Percentiles rank a stretch among this genome's conserved stretches.
phyloP scores from a whole-genome alignment of 2,329 filamentous ascomycete species.

The Botrytis tulipae region DNA sequence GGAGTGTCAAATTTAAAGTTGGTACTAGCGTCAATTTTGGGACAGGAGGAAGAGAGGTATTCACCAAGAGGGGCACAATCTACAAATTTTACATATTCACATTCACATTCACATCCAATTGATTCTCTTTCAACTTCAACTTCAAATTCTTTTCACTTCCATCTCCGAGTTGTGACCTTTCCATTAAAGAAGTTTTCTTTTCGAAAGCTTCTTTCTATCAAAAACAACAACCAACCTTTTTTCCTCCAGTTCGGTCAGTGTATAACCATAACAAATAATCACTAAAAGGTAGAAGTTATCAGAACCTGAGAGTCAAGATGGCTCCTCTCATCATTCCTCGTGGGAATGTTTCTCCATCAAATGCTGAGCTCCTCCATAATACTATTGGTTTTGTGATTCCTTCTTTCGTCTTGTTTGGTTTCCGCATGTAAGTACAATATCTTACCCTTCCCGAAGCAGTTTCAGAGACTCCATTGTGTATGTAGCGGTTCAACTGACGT shows the following conservation, averaged over 20 bases:
- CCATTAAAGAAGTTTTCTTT: background rate
- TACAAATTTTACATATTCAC: background rate
- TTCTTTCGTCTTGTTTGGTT: conserved; percentile 24
- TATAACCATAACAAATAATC: background rate
- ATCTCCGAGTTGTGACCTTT: no score
- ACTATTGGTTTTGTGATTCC: conserved; percentile 29
- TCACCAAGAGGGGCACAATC: background rate
- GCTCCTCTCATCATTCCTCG: conserved; percentile 1
- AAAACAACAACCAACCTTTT: background rate
- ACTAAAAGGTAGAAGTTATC: background rate
- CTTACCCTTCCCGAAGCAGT: background rate
- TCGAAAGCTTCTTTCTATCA: background rate
- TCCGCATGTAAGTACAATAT: conserved; percentile 28
- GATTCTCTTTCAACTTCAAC: background rate
- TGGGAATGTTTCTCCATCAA: conserved; percentile 26
- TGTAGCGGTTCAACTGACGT: background rate
- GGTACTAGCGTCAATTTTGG: conserved; percentile 13
- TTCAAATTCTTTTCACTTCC: background rate
- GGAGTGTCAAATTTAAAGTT: conserved; percentile 19
- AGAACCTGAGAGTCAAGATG: background rate
- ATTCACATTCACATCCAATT: background rate
- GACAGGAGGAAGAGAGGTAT: background rate
- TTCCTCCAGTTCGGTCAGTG: background rate
- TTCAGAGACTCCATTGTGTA: no score
- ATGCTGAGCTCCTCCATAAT: conserved; percentile 28